Evolutionary conservation across 2,329 filamentous ascomycete species (phyloP), one percentile per base, ranked within the genome.

Genomic region (Paecilomyces dactylethromorphus): DNA sequence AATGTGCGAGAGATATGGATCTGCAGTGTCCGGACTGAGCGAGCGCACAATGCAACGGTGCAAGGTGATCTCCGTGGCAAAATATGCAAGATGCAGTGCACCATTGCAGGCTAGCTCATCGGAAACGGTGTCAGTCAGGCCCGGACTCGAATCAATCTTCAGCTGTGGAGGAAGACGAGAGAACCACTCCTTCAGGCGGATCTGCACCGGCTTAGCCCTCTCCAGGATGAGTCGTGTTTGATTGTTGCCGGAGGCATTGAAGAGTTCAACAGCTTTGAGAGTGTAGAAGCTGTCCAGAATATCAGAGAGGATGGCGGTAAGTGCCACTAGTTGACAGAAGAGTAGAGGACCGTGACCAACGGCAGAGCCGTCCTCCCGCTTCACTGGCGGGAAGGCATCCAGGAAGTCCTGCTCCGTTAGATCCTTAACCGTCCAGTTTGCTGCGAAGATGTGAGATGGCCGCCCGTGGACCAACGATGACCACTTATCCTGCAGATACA

Each of bases 401-500:
- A 68, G 65, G 60, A 78, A 78, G 62, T 78, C 76, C 58, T 77
- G 68, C 55, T 73, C 67, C 21, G 74, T 72, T 26, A 78, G 63
- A 60, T 75, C 74, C 59, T 72, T 70, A 5, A 96, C 91, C 1
- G 87, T 91, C 91, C 91, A 96, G 72, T 95, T 86, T 21, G 81
- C 78, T 18, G 80, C 74, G 62, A 84, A 83, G 58, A 87, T 86
- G 64, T 95, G 91, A 3, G 91, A 94, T 0, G 91, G 92, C 11
- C 91, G 87, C 10, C 91, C 91, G 68, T 95, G 90, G 24, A 94
- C 87, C 21, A 96, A 79, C 1, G 91, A 87, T 15, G 89, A 90
- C 92, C 92, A 96, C 73, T 90, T 95, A 74, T 97, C 92, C 75
- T 96, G 91, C 88, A 95, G 93, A 71, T 94, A 96, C 55, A 96